phyloP scores from a whole-genome alignment of 768 basidiomycete genomes.

The Kwoniella sp. region DNA sequence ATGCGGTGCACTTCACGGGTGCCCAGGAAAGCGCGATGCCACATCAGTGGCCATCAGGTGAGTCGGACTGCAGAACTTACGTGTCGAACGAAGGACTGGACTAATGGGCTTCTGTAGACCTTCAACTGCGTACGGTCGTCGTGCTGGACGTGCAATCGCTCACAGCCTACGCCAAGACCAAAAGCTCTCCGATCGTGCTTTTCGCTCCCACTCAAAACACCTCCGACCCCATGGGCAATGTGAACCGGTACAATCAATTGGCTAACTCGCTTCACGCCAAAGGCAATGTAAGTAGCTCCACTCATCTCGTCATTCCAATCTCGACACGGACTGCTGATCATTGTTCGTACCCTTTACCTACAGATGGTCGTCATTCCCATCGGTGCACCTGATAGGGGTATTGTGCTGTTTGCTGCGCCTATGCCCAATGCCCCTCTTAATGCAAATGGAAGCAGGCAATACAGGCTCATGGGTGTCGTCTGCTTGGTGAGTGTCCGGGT shows the following conservation, averaged over 20 bases:
- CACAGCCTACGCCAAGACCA: conserved; percentile 23
- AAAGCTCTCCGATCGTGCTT: conserved; percentile 22
- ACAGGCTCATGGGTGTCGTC: conserved; percentile 32
- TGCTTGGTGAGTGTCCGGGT: conserved; percentile 32
- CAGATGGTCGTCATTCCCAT: conserved; percentile 32
- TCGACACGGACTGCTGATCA: background rate
- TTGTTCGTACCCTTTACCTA: background rate
- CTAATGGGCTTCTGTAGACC: conserved; percentile 12
- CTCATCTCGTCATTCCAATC: background rate
- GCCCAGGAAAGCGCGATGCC: conserved; percentile 12
- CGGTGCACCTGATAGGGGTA: conserved; percentile 29
- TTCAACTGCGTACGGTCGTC: conserved; percentile 18
- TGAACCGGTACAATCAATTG: conserved; percentile 16
- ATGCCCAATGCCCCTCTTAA: conserved; percentile 8
- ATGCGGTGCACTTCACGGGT: conserved; percentile 22
- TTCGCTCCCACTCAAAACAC: conserved; percentile 13
- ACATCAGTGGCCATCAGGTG: conserved; percentile 23
- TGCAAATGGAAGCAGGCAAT: conserved; percentile 17
- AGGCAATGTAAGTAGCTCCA: conserved; percentile 21
- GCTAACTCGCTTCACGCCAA: conserved; percentile 21
- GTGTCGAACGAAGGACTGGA: too few species aligned
- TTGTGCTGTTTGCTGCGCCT: conserved; percentile 28
- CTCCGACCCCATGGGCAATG: conserved; percentile 5
- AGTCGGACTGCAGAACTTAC: background rate
- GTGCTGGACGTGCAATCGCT: conserved; percentile 16